Percentiles rank a stretch among this genome's conserved stretches.
Evolutionary conservation across 495 filamentous ascomycete genomes (phyloP).

Genomic region (Penicillium ochrochloron): DNA sequence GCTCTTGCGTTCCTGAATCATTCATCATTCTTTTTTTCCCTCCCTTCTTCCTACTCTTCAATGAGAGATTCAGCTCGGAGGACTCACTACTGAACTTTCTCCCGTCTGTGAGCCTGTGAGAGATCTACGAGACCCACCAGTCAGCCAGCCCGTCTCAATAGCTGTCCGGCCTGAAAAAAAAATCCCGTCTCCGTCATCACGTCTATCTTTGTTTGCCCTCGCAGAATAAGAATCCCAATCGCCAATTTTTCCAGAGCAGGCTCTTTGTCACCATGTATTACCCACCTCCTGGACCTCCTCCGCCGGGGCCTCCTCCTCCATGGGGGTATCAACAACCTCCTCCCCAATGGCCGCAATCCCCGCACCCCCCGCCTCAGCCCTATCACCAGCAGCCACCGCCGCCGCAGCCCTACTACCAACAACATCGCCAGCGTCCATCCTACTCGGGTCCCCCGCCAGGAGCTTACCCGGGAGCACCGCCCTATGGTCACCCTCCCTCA

Average conservation of each 20-base stretch:
- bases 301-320: slow-evolving; percentile 28
- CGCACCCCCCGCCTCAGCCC: slow-evolving; percentile 32
- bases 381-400: slow-evolving; percentile 15
- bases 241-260: not conserved
- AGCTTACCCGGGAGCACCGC: slow-evolving; percentile 2
- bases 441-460: slow-evolving; percentile 11
- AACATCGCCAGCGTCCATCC: slow-evolving; percentile 5
- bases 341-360: slow-evolving; percentile 26
- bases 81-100: too few species aligned
- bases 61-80: not conserved
- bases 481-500: slow-evolving; percentile 7
- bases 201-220: not conserved
- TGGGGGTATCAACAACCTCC: slow-evolving; percentile 33
- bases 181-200: not conserved
- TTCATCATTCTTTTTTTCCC: not conserved
- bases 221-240: not conserved
- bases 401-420: slow-evolving; percentile 18
- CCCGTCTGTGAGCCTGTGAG: not conserved
- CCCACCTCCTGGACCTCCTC: slow-evolving; percentile 31
- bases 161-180: not conserved
- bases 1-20: not conserved
- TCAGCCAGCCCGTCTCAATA: slow-evolving; percentile 19
- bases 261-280: slow-evolving; percentile 31
- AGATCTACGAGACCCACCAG: slow-evolving; percentile 21
- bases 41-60: not conserved